phyloP scores from a whole-genome alignment of 2,329 filamentous ascomycete genomes.

The Neofusicoccum sp. region DNA sequence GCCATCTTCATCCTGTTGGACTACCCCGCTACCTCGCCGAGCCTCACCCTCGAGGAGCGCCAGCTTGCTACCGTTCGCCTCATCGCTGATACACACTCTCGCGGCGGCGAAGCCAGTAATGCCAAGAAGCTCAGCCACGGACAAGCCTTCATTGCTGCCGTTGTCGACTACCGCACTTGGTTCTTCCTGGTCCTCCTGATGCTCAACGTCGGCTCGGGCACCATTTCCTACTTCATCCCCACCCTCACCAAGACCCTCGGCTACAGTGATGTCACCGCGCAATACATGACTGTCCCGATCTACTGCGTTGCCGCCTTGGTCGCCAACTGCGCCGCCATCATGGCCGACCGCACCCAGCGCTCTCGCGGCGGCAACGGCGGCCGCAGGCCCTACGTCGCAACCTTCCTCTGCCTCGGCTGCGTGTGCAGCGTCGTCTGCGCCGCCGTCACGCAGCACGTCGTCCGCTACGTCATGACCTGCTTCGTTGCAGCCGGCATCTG shows the following conservation, averaged over 20 bases:
- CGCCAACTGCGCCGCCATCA: slow-evolving; percentile 11
- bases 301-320: slow-evolving; percentile 15
- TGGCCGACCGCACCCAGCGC: slow-evolving; percentile 1
- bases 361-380: slow-evolving; percentile 2
- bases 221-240: slow-evolving; percentile 37
- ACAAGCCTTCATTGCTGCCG: slow-evolving; percentile 15
- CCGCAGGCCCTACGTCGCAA: not conserved
- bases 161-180: slow-evolving; percentile 17
- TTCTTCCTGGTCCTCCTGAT: slow-evolving; percentile 17
- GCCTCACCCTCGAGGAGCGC: slow-evolving; percentile 55
- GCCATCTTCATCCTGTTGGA: slow-evolving; percentile 55
- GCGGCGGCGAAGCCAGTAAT: not conserved
- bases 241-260: slow-evolving; percentile 66
- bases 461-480: slow-evolving; percentile 43
- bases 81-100: slow-evolving; percentile 6
- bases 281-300: slow-evolving; percentile 55
- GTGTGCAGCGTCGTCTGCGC: slow-evolving; percentile 34
- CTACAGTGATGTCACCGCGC: slow-evolving; percentile 59
- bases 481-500: slow-evolving; percentile 48
- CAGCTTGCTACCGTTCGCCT: slow-evolving; percentile 16
- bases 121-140: slow-evolving; percentile 5
- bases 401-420: slow-evolving; percentile 8
- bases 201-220: slow-evolving; percentile 19
- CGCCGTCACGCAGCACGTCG: slow-evolving; percentile 27
- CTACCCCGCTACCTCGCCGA: slow-evolving; percentile 57